These are phyloP conservation scores for Alternaria arborescens DNA, from an alignment of 2,329 filamentous ascomycete species.

Conservation along the genomic window DNA sequence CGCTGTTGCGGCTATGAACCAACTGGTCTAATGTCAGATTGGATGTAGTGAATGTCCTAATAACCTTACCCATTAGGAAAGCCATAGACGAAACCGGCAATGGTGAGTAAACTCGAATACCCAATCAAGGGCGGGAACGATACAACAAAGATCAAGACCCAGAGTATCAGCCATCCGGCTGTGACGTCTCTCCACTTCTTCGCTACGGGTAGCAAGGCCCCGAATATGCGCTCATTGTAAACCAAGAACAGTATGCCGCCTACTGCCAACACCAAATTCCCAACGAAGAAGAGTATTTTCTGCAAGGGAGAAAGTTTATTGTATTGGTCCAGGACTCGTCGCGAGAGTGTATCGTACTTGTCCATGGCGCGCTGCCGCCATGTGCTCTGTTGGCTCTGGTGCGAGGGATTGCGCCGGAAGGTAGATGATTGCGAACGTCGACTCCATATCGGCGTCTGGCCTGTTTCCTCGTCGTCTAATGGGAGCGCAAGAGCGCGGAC, in stretches of 20 bases:
- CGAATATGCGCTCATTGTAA: conserved; percentile 83
- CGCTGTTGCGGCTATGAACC: conserved; percentile 82
- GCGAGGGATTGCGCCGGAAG: conserved; percentile 51
- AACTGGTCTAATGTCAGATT: conserved; percentile 61
- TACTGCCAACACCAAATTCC: conserved; percentile 60
- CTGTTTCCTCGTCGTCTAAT: conserved; percentile 59
- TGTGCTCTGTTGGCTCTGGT: conserved; percentile 36
- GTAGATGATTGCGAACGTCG: conserved; percentile 50
- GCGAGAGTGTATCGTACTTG: conserved; percentile 56
- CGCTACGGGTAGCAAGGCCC: conserved; percentile 75
- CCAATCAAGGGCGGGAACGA: conserved; percentile 89
- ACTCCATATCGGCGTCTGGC: conserved; percentile 62
- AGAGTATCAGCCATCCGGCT: conserved; percentile 78
- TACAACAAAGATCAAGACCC: conserved; percentile 75
- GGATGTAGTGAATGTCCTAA: conserved; percentile 22
- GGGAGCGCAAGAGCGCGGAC: conserved; percentile 64
- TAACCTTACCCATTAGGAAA: conserved; percentile 72
- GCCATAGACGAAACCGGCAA: conserved; percentile 75
- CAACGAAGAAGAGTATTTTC: conserved; percentile 65
- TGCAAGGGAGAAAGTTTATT: conserved; percentile 67
- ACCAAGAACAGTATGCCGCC: conserved; percentile 74
- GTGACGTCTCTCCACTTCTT: conserved; percentile 77
- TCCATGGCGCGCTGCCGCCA: conserved; percentile 54
- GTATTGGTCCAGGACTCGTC: conserved; percentile 61
- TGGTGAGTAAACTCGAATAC: conserved; percentile 78